Conservation (phyloP, 495 filamentous ascomycete species). For the Aspergillus sclerotioniger region DNA sequence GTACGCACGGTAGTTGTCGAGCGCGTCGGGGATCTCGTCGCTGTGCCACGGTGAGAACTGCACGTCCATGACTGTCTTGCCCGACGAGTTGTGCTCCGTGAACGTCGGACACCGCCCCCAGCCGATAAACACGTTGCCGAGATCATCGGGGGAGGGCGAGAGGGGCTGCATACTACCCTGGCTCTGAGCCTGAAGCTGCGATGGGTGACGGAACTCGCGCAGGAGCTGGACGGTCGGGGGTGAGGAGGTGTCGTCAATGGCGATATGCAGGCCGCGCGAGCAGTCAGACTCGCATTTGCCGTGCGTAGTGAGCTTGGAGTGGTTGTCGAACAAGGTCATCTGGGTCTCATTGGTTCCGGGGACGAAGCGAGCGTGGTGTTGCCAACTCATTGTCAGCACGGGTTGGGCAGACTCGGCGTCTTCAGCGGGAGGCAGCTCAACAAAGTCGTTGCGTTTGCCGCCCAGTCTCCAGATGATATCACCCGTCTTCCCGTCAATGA, state of each 20-base stretch:
- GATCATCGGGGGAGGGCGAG: background rate
- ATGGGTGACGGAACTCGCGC: slow-evolving; percentile 18
- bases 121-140: slow-evolving; percentile 25
- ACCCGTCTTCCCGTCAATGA: slow-evolving; percentile 50
- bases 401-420: slow-evolving; percentile 2
- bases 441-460: slow-evolving; percentile 27
- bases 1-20: slow-evolving; percentile 26
- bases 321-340: slow-evolving; percentile 26
- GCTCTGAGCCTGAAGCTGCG: slow-evolving; percentile 19
- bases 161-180: slow-evolving; percentile 24
- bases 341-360: slow-evolving; percentile 18
- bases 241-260: slow-evolving; percentile 14
- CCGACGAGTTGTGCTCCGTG: slow-evolving; percentile 19
- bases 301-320: slow-evolving; percentile 17
- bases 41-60: slow-evolving; percentile 27
- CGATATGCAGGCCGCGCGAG: slow-evolving; percentile 25
- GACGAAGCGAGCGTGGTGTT: slow-evolving; percentile 25
- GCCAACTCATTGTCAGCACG: slow-evolving; percentile 16
- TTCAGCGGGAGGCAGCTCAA: slow-evolving; percentile 8
- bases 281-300: slow-evolving; percentile 18
- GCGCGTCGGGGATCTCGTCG: slow-evolving; percentile 18
- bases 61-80: slow-evolving; percentile 20
- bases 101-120: slow-evolving; percentile 26
- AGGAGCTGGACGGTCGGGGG: slow-evolving; percentile 20
- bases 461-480: slow-evolving; percentile 50